Base-by-base conservation (phyloP, 805 yeast species). In the Wickerhamomyces strasburgensis region DNA sequence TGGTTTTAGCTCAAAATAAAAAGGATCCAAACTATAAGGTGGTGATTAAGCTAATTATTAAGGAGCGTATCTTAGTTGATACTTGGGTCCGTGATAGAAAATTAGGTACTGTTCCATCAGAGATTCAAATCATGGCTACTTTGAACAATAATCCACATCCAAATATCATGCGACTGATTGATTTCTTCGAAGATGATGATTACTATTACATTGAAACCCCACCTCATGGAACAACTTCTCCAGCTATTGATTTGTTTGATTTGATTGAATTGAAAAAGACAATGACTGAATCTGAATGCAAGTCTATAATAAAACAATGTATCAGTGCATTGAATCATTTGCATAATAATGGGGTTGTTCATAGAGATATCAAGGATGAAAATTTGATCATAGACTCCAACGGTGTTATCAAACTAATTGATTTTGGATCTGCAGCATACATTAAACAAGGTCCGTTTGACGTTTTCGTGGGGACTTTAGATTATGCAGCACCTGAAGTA, bases 401-500 rank as follows among this genome's bases (percentile, higher is more conserved):
- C 44, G 94, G 93, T 2, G 70, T 77, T 31, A 80, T 86, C 35
- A 89, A 88, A 57, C 66, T 90, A 44, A 90, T 90, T 54, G 98
- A 90, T 62, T 90, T 88, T 59, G 98, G 98, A 1, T 82, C 95
- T 33, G 95, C 98, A 1, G 96, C 97, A 0, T 87, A 87, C 58
- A 76, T 80, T 15, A 76, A 73, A 47, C 87, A 82, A 63, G 98
- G 97, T 0, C 98, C 98, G 5, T 93, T 90, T 62, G 96, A 90
- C 49, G 96, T 93, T 5, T 90, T 93, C 62, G 98, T 93, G 2
- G 98, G 98, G 3, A 93, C 98, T 0, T 80, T 93, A 30, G 97
- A 93, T 59, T 93, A 90, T 59, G 98, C 98, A 1, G 95, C 98
- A 0, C 98, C 98, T 0, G 98, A 93, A 60, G 96, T 93, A 1